phyloP scores from a whole-genome alignment of 306 rosid genomes.

The Hippophae tibetana region DNA sequence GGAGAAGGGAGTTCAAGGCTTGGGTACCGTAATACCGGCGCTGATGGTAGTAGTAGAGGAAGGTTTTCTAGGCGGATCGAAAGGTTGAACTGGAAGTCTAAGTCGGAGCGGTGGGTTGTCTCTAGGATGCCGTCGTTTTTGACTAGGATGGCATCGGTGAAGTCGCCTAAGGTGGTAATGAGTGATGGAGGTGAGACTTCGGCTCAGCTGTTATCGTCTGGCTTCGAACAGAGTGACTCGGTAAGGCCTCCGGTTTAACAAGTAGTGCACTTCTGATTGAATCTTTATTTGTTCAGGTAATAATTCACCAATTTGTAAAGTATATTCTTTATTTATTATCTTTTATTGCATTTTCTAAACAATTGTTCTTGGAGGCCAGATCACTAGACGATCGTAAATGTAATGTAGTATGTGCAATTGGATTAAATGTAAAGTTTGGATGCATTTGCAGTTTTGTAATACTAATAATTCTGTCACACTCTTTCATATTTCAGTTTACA shows the following conservation, averaged over 20 bases:
- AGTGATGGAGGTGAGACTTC: constrained; percentile 31
- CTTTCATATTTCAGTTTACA: too few relatives aligned
- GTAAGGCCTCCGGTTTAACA: constrained; percentile 35
- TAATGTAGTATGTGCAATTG: too few relatives aligned
- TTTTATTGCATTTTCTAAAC: too few relatives aligned
- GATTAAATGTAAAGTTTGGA: too few relatives aligned
- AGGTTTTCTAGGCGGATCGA: constrained; percentile 28
- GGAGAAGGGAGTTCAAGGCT: constrained; percentile 47
- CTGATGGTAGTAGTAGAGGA: constrained; percentile 51
- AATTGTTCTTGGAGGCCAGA: too few relatives aligned
- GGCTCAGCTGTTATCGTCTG: constrained; percentile 23
- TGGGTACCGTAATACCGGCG: constrained; percentile 37
- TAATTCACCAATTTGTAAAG: too few relatives aligned
- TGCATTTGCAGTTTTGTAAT: too few relatives aligned
- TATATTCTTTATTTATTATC: too few relatives aligned
- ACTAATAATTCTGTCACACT: too few relatives aligned
- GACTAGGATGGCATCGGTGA: constrained; percentile 44
- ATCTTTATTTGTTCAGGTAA: too few relatives aligned
- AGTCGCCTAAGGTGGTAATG: constrained; percentile 35
- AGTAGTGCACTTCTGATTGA: too few relatives aligned
- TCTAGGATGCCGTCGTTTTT: constrained; percentile 52
- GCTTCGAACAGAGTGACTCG: constrained; percentile 9
- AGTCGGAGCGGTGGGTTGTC: constrained; percentile 72
- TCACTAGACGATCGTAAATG: too few relatives aligned
- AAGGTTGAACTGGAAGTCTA: constrained; percentile 32